phyloP scores from a whole-genome alignment of 352 stramenopile species.

The Phytophthora crassamura region DNA sequence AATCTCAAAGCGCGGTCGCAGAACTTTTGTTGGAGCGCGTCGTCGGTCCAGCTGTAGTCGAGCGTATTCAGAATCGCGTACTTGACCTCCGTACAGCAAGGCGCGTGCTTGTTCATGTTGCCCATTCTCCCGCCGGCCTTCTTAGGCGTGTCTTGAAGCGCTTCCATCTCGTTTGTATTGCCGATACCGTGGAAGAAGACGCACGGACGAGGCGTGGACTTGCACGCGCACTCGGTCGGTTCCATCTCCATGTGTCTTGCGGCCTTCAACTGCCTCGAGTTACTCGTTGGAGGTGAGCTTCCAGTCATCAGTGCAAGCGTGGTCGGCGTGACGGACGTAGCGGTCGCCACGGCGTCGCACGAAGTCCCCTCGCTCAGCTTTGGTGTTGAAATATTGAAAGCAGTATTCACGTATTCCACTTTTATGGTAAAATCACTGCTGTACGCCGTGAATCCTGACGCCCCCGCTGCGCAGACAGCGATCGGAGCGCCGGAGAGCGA shows the following conservation, averaged over 20 bases:
- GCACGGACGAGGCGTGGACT: slow-evolving; percentile 28
- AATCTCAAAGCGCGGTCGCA: slow-evolving; percentile 27
- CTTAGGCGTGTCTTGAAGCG: slow-evolving; percentile 24
- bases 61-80: slow-evolving; percentile 30
- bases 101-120: slow-evolving; percentile 25
- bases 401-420: slow-evolving; percentile 27
- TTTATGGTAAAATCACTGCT: slow-evolving; percentile 43
- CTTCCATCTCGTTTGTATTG: slow-evolving; percentile 19
- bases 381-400: neutral
- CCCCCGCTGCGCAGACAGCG: slow-evolving; percentile 29
- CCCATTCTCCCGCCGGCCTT: slow-evolving; percentile 23
- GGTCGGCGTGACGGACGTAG: slow-evolving; percentile 17
- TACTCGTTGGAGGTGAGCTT: slow-evolving; percentile 1
- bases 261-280: slow-evolving; percentile 13
- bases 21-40: slow-evolving; percentile 24
- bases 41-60: slow-evolving; percentile 24
- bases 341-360: slow-evolving; percentile 9
- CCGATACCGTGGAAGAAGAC: slow-evolving; percentile 32
- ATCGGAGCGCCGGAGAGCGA: slow-evolving; percentile 32
- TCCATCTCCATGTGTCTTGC: slow-evolving; percentile 18
- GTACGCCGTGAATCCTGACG: slow-evolving; percentile 35
- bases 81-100: slow-evolving; percentile 28
- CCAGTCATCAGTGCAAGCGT: slow-evolving; percentile 23
- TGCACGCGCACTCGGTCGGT: slow-evolving; percentile 18
- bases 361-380: neutral